Evolutionary conservation across 2,329 filamentous ascomycete genomes (phyloP).

Genomic region (Xylaria sp.): DNA sequence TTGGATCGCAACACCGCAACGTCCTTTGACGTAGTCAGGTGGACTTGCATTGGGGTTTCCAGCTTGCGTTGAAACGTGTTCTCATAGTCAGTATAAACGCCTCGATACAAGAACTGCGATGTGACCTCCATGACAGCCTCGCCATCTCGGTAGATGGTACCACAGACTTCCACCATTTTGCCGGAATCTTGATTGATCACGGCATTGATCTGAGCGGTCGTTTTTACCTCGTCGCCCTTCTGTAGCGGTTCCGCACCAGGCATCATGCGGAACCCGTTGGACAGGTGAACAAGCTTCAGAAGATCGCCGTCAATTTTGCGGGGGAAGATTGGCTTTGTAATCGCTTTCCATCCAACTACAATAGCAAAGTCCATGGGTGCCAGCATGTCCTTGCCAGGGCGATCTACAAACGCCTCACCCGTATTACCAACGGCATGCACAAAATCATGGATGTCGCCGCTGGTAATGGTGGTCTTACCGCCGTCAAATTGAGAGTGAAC

Average conservation of each 20-base stretch:
- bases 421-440: constrained; percentile 99
- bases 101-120: constrained; percentile 97
- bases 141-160: constrained; percentile 87
- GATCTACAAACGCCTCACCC: constrained; percentile 95
- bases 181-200: constrained; percentile 98
- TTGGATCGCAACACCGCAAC: constrained; percentile 94
- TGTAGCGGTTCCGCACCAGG: constrained; percentile 94
- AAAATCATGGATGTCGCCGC: constrained; percentile 96
- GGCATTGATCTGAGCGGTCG: constrained; percentile 94
- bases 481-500: constrained; percentile 92
- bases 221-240: constrained; percentile 92
- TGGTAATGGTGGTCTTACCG: constrained; percentile 85
- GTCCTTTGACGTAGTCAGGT: constrained; percentile 88
- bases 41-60: constrained; percentile 93
- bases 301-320: constrained; percentile 95
- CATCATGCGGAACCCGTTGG: constrained; percentile 98
- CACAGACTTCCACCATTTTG: constrained; percentile 99
- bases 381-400: constrained; percentile 91
- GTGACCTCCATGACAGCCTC: constrained; percentile 97
- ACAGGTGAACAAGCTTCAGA: constrained; percentile 94
- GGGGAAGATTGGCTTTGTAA: constrained; percentile 99
- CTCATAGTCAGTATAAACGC: constrained; percentile 90
- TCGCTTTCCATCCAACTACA: constrained; percentile 98
- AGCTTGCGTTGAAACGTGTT: constrained; percentile 99
- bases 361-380: constrained; percentile 99